Conservation (phyloP, 805 yeast species). For the Suhomyces canberraensis region DNA sequence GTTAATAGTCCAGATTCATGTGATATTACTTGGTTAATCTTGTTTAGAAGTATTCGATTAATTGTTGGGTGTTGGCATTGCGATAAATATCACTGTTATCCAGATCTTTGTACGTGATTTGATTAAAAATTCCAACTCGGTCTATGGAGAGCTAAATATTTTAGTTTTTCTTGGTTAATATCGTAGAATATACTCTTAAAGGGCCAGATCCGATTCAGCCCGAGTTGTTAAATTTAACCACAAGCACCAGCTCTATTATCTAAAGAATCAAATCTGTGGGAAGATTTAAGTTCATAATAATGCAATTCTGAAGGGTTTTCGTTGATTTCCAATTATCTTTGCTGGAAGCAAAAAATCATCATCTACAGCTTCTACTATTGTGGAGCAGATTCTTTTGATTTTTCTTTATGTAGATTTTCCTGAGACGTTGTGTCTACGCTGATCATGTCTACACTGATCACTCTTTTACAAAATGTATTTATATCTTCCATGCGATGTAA, state of each 20-base stretch:
- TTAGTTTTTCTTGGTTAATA: too few species aligned
- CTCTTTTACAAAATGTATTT: constrained; percentile 2
- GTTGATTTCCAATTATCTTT: constrained; percentile 77
- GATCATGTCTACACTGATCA: too few species aligned
- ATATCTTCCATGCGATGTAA: constrained; percentile 1
- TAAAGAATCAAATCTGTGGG: constrained; percentile 19
- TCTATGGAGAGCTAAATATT: too few species aligned
- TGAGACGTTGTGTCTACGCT: background rate
- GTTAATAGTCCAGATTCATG: too few species aligned
- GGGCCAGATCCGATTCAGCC: too few species aligned
- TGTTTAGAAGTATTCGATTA: too few species aligned
- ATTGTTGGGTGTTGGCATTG: too few species aligned
- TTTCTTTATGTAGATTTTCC: background rate
- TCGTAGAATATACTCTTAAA: too few species aligned
- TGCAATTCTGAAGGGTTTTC: constrained; percentile 75
- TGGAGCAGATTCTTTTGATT: background rate
- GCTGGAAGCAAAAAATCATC: constrained; percentile 29
- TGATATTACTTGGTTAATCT: too few species aligned
- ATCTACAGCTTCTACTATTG: background rate
- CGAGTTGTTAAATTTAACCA: constrained; percentile 88
- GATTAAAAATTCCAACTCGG: too few species aligned
- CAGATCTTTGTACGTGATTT: too few species aligned
- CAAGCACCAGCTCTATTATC: constrained; percentile 45
- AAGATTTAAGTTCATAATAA: constrained; percentile 56
- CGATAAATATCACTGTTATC: too few species aligned